Base-by-base conservation (phyloP, 2,329 filamentous ascomycete genomes). In the Cercospora sojina region DNA sequence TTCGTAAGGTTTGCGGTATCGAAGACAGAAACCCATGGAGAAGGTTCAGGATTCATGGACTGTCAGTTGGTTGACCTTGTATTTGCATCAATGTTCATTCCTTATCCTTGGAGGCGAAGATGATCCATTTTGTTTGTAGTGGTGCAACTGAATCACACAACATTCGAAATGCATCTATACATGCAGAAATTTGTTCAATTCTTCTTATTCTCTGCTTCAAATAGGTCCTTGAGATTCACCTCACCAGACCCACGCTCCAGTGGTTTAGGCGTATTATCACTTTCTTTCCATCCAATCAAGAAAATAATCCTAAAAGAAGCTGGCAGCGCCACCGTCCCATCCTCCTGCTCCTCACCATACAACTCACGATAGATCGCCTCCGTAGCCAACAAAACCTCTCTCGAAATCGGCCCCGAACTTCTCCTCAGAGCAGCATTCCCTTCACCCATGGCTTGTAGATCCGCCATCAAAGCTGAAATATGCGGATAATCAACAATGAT, bases 271-370 rank as follows among this genome's bases (percentile, higher is more conserved):
- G 98, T 93, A 62, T 89, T 87, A 31, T 86, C 85, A 1, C 91
- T 90, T 71, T 93, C 91, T 77, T 94, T 96, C 95, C 95, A 99
- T 0, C 95, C 95, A 79, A 99, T 99, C 93, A 98, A 97, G 79
- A 95, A 97, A 68, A 99, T 97, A 73, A 97, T 85, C 72, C 95
- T 86, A 77, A 97, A 99, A 0, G 95, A 99, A 1, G 95, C 95
- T 0, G 95, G 95, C 2, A 84, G 71, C 2, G 82, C 87, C 3
- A 83, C 67, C 2, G 81, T 86, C 20, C 86, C 90, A 73, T 91
- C 90, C 51, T 88, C 85, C 74, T 82, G 80, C 55, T 80, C 74
- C 59, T 96, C 93, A 18, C 91, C 93, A 78, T 99, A 93, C 64
- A 99, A 80, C 76, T 90, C 89, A 57, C 88, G 86, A 77, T 99